Base-by-base conservation (phyloP, 2,329 filamentous ascomycete genomes). In the Calonectria leucothoes region DNA sequence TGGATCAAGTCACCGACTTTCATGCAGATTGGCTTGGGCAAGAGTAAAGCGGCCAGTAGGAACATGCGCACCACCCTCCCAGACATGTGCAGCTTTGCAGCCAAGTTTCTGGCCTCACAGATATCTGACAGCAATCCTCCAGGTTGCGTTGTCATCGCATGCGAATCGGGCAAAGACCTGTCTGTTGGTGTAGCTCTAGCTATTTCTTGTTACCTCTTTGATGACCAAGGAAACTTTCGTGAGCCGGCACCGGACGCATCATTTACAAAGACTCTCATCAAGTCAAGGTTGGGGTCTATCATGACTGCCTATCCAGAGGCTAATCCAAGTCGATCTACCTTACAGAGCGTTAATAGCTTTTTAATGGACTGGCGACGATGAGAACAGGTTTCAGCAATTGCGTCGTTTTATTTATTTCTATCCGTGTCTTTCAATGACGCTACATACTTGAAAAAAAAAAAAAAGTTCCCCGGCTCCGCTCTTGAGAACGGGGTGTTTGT, bases 281-380 rank as follows among this genome's bases (percentile, higher is more conserved):
- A 94, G 78, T 91, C 92, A 78, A 90, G 93, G 66, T 87, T 98
- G 37, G 93, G 94, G n/a, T 94, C 93, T 87, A 94, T 98, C 78
- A 94, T 96, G 83, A 93, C 92, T 6, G 91, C 91, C 0, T 93
- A 93, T 81, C 93, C 95, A 0, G 92, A 94, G 77, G 94, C 93
- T 3, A 98, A 97, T 81, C 96, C 96, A 0, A 96, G 93, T 75
- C 89, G 97, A 42, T 90, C 94, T 27, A 98, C 96, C 0, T 86
- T 98, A 45, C 96, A 98, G 84, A 96, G 95, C 77, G 93, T 98
- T 6, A 98, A 98, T 84, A 94, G 94, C 69, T 98, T 95, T 80
- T 85, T 98, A 66, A 96, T 98, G 92, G 89, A 89, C 70, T 87
- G 85, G 83, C 81, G 81, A 57, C 84, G 77, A 70, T 35, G 23